Conservation (phyloP, 2,329 filamentous ascomycete species). For the Monosporascus sp. region DNA sequence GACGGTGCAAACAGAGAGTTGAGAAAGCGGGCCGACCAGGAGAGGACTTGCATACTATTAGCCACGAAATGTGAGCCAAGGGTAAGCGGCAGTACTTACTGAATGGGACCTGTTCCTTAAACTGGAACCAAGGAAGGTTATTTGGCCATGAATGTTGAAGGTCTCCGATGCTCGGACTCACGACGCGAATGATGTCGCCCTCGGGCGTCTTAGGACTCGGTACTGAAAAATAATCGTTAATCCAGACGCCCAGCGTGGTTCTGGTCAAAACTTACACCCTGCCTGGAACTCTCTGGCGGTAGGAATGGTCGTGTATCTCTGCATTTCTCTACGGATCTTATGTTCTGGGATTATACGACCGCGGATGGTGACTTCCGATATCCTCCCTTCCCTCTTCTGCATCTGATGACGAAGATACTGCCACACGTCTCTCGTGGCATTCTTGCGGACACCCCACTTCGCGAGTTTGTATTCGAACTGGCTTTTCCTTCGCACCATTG, state of each 20-base stretch:
- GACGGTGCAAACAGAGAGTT: too few species aligned
- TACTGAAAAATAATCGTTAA: not conserved
- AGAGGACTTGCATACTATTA: too few species aligned
- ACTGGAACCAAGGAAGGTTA: conserved; percentile 7
- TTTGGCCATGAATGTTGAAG: conserved; percentile 1
- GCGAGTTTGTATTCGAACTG: conserved; percentile 7
- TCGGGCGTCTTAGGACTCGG: conserved; percentile 2
- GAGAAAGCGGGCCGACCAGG: too few species aligned
- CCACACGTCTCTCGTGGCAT: conserved; percentile 1
- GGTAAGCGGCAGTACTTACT: not conserved
- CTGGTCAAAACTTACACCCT: not conserved
- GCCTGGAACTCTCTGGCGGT: conserved; percentile 1
- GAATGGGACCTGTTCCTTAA: not conserved
- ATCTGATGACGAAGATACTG: conserved; percentile 1
- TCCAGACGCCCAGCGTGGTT: too few species aligned
- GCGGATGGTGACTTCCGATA: not conserved
- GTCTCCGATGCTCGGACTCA: not conserved
- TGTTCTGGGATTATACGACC: not conserved
- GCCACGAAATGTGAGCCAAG: too few species aligned
- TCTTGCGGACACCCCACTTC: conserved; percentile 8
- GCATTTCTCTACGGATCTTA: conserved; percentile 1
- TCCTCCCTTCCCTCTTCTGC: conserved; percentile 1
- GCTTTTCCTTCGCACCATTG: not conserved
- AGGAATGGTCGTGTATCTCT: conserved; percentile 4
- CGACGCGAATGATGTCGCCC: not conserved